phyloP scores from a whole-genome alignment of 148 eudicot species.

The Vaccinium macrocarpon region DNA sequence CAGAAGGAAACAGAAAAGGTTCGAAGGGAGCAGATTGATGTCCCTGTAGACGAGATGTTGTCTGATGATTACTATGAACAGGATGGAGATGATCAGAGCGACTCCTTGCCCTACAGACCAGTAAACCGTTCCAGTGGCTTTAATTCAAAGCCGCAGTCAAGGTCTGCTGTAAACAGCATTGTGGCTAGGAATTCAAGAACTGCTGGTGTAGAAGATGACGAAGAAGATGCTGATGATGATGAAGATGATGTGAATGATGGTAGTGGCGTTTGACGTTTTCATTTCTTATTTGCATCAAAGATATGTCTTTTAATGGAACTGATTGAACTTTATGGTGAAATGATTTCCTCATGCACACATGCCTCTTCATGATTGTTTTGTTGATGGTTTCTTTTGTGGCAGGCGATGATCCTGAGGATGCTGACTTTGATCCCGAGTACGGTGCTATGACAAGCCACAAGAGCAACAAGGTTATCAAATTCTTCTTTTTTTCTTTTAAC shows the following conservation, averaged over 20 bases:
- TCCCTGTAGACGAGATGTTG: conserved; percentile 83
- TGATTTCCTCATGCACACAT: neutral
- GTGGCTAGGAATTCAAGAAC: conserved; percentile 39
- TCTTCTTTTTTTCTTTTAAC: neutral
- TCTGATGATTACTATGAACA: conserved; percentile 98
- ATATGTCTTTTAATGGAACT: neutral
- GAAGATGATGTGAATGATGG: conserved; percentile 34
- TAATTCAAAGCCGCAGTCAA: conserved; percentile 43
- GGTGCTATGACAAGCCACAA: conserved; percentile 38
- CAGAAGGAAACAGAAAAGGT: conserved; percentile 50
- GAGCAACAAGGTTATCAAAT: conserved; percentile 45
- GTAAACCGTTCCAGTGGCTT: conserved; percentile 27
- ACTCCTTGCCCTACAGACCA: conserved; percentile 48
- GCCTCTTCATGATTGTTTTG: neutral
- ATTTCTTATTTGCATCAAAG: neutral
- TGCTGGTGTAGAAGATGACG: conserved; percentile 40
- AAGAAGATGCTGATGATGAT: conserved; percentile 46
- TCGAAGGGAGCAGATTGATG: conserved; percentile 23
- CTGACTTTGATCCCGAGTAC: conserved; percentile 83
- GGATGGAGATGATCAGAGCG: conserved; percentile 83
- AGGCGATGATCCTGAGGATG: conserved; percentile 98
- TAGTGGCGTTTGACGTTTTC: conserved; percentile 12
- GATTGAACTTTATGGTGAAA: neutral
- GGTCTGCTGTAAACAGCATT: conserved; percentile 31
- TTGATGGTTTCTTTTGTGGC: conserved; percentile 28